Evolutionary conservation across 768 basidiomycete genomes (phyloP), one percentile per base, ranked within the genome.

Genomic region (Pleurotus platypus): DNA sequence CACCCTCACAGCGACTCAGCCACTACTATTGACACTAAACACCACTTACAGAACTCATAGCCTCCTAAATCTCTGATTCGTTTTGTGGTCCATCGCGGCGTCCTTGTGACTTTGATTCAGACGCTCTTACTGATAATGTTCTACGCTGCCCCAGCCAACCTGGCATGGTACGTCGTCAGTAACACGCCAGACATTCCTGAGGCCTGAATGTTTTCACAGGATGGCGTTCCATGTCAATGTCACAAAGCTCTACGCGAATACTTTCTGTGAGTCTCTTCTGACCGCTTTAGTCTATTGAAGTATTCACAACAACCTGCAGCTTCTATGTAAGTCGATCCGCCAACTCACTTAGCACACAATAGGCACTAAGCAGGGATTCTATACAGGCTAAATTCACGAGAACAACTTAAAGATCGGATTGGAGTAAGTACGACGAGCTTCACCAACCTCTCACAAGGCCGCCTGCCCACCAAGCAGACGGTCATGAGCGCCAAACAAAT

Each of bases 161-260:
- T 77, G 7, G 75, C 72, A 54, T 79, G 78, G 76, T 78, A 59
- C 27, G 35, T 22, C 27, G 1, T 49, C 6, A 13, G 24, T 27
- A 48, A 48, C 26, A 24, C 18, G 35, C 13, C 26, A 42, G 16
- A 38, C 16, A 9, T 47, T 54, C n/a, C 13, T 20, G 42, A 38
- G n/a, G 45, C 38, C 30, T 22, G 30, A 46, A 30, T 26, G 12
- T 5, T 16, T 1, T 22, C 13, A 15, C 55, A 79, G 78, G 78
- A 64, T 80, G 48, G 74, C 78, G 0, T 72, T 80, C 58, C 78
- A 80, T 57, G 68, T 78, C 57, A 78, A 78, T 56, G 74, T 78
- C 9, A 79, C 78, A 3, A 78, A 75, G 46, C 66, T 80, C 6
- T 80, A 80, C 59, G 78, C 75, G 15, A 79, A 79, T 58, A 78